Base-by-base conservation (phyloP, 371 early-diverging fungal species). In the Nematocida minor region DNA sequence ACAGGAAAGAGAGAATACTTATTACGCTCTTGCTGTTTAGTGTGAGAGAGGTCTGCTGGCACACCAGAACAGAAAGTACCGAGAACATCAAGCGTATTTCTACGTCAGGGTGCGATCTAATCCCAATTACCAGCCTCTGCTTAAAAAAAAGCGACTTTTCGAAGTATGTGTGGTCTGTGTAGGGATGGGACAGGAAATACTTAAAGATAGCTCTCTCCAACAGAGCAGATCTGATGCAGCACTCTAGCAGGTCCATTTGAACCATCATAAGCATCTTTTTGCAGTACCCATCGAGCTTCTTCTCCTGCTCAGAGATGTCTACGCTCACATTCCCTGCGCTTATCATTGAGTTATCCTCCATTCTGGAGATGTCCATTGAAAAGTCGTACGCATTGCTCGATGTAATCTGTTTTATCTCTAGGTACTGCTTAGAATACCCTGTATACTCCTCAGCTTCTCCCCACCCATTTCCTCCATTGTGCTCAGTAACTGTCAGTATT, bases 351-450 rank as follows among this genome's bases (percentile, higher is more conserved):
- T 67, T 20, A 1, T 55, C 60, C 18, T 38, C 57, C 18, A 70
- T 64, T 48, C 55, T 34, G 36, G 71, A 70, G 4, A 70, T 4
- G 42, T 70, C 71, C 9, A 70, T 29, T 41, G 71, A 70, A 7
- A 55, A 54, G 18, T 57, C 71, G 9, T 14, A 7, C 20, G 48
- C 71, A n/a, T 70, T 63, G 1, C n/a, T 55, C 0, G 41, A 31
- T 38, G 41, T 29, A 4, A 62, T 46, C 25, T 40, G 40, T 27
- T 64, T 70, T 22, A 41, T 64, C 22, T 60, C 71, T 11, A 34
- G n/a, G 27, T 70, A 57, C 42, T 4, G 31, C 18, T 25, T 42
- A 11, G 32, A 20, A 14, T 0, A 0, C 4, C 7, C 63, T 2
- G 44, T 16, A 22, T 47, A 29, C 44, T 48, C 48, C 18, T 62